Percentiles rank a stretch among this genome's conserved stretches.
Evolutionary conservation across 2,329 filamentous ascomycete genomes (phyloP).

Genomic region (Emergomyces orientalis): DNA sequence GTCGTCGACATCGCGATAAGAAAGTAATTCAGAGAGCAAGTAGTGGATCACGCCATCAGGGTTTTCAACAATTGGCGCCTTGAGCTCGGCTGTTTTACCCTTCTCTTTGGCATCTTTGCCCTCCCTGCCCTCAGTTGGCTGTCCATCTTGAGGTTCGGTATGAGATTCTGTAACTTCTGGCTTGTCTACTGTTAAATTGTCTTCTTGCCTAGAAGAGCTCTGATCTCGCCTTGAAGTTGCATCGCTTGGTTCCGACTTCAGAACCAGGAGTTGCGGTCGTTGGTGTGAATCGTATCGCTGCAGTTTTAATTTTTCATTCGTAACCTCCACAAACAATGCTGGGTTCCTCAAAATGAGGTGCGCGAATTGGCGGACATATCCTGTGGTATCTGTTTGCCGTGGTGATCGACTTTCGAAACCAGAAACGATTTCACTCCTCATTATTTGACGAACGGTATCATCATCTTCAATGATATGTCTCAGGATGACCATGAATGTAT

Average conservation of each 20-base stretch:
- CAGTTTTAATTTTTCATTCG: constrained; percentile 74
- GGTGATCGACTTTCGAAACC: constrained; percentile 54
- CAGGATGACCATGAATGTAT: constrained; percentile 72
- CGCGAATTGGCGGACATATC: constrained; percentile 67
- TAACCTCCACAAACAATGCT: constrained; percentile 75
- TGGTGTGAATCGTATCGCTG: constrained; percentile 51
- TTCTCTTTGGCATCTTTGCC: constrained; percentile 23
- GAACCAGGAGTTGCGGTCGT: constrained; percentile 43
- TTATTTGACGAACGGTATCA: constrained; percentile 78
- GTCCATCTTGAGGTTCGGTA: constrained; percentile 12
- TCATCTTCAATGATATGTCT: constrained; percentile 94
- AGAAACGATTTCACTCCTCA: constrained; percentile 78
- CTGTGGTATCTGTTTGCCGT: constrained; percentile 58
- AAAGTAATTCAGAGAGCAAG: constrained; percentile 80
- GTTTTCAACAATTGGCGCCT: constrained; percentile 78
- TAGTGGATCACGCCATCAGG: constrained; percentile 95
- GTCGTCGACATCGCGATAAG: constrained; percentile 87
- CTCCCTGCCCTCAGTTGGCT: constrained; percentile 12
- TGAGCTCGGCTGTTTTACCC: constrained; percentile 58
- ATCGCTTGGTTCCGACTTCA: constrained; percentile 42
- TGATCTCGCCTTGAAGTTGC: constrained; percentile 3
- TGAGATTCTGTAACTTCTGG: constrained; percentile 21
- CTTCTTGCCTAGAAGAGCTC: constrained; percentile 12
- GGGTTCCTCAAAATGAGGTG: constrained; percentile 73
- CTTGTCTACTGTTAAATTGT: constrained; percentile 25